phyloP scores from a whole-genome alignment of 2,329 filamentous ascomycete genomes.

The Neoscytalidium dimidiatum region DNA sequence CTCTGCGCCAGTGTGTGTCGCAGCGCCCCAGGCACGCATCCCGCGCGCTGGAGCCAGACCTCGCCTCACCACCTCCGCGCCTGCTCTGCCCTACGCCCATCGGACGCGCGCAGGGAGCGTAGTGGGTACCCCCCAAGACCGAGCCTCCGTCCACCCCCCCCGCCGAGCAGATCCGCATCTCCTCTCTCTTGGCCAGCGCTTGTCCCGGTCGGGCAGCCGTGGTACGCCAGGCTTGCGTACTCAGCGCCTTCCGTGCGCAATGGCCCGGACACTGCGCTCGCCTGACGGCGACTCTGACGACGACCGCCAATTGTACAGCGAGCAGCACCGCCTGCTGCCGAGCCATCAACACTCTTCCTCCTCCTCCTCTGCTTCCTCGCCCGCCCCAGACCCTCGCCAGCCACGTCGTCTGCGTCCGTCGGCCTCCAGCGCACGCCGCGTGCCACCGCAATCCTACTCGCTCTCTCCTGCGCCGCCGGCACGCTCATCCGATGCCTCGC shows the following conservation, averaged over 20 bases:
- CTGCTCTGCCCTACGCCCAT: background rate
- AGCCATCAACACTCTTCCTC: background rate
- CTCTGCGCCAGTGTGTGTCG: background rate
- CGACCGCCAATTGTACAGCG: background rate
- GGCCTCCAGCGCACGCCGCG: background rate
- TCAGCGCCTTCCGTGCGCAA: background rate
- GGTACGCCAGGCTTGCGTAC: background rate
- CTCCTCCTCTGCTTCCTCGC: background rate
- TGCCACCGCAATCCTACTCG: background rate
- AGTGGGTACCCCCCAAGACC: background rate
- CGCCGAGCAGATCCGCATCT: slow-evolving; percentile 4
- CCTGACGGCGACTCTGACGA: background rate
- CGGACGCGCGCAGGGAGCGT: background rate
- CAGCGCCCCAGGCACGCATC: background rate
- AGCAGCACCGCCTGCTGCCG: background rate
- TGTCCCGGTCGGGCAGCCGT: background rate
- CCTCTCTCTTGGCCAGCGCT: background rate
- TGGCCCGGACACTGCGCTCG: background rate
- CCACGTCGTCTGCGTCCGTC: background rate
- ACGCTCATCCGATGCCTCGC: background rate
- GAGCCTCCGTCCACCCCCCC: no score
- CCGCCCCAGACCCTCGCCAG: background rate
- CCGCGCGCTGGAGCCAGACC: background rate
- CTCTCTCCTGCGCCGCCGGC: background rate
- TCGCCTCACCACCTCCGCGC: background rate